Evolutionary conservation across 2,329 filamentous ascomycete genomes (phyloP).

Genomic region (Cryphonectria nitschkei): DNA sequence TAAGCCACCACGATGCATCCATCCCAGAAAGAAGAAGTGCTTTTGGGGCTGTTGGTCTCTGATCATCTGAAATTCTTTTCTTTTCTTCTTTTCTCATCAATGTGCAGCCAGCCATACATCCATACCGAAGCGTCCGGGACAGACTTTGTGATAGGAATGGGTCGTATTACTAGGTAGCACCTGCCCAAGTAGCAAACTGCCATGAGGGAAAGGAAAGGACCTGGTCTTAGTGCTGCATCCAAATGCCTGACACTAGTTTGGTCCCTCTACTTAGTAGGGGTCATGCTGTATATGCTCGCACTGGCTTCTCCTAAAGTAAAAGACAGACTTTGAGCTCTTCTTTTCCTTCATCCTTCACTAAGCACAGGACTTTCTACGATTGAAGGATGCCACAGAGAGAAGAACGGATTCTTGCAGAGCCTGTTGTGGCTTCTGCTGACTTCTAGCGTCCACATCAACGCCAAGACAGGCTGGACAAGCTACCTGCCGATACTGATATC

Average conservation of each 20-base stretch:
- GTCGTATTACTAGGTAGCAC: background rate
- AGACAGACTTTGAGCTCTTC: too few species aligned
- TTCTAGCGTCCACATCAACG: background rate
- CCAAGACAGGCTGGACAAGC: background rate
- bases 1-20: background rate
- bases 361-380: background rate
- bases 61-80: background rate
- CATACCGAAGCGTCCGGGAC: background rate
- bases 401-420: background rate
- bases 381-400: background rate
- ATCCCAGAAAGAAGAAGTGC: background rate
- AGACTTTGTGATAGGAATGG: background rate
- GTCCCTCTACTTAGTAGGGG: background rate
- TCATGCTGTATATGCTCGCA: background rate
- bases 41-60: background rate
- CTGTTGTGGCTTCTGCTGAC: too few species aligned
- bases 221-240: background rate
- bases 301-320: background rate
- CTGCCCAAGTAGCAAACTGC: background rate
- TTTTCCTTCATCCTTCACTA: too few species aligned
- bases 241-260: background rate
- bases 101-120: background rate
- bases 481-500: background rate
- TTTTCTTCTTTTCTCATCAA: too few species aligned
- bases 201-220: background rate